Conservation (phyloP, 2,329 filamentous ascomycete species). For the Metarhizium robertsii region DNA sequence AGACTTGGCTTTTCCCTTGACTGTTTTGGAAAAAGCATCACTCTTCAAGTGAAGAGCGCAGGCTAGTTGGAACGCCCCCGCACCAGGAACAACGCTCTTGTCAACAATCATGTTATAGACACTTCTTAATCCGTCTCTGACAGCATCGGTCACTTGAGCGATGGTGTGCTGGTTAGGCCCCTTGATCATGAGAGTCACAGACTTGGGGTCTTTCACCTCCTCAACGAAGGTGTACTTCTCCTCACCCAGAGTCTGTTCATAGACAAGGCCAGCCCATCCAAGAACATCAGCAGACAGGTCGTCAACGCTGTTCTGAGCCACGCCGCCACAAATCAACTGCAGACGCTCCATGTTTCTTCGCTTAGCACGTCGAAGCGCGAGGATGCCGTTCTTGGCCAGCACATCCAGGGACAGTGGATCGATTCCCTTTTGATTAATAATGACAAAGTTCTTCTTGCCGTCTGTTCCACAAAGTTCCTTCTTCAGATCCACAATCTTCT, state of each 20-base stretch:
- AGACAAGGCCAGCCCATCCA: slow-evolving; percentile 92
- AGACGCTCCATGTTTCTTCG: slow-evolving; percentile 98
- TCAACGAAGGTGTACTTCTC: slow-evolving; percentile 99
- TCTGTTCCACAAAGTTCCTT: slow-evolving; percentile 94
- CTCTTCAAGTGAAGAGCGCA: slow-evolving; percentile 81
- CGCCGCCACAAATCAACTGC: slow-evolving; percentile 86
- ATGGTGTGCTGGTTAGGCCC: slow-evolving; percentile 96
- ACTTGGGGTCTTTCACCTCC: slow-evolving; percentile 98
- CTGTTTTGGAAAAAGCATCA: slow-evolving; percentile 75
- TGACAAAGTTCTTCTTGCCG: slow-evolving; percentile 88
- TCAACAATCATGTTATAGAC: slow-evolving; percentile 99
- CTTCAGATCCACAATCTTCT: slow-evolving; percentile 97
- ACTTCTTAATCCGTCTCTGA: slow-evolving; percentile 86
- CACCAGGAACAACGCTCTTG: slow-evolving; percentile 86
- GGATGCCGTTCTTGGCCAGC: slow-evolving; percentile 94
- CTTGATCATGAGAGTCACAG: slow-evolving; percentile 95
- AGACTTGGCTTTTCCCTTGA: slow-evolving; percentile 97
- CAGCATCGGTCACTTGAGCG: slow-evolving; percentile 90
- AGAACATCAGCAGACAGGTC: slow-evolving; percentile 81
- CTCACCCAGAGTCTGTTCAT: slow-evolving; percentile 94
- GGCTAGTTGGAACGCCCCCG: slow-evolving; percentile 91
- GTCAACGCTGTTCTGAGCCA: slow-evolving; percentile 91
- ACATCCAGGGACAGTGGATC: slow-evolving; percentile 94
- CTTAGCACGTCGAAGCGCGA: slow-evolving; percentile 90
- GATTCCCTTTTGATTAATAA: slow-evolving; percentile 99